These are phyloP conservation scores for Boletus edulis DNA, from an alignment of 768 basidiomycete genomes.

Conservation along the genomic window DNA sequence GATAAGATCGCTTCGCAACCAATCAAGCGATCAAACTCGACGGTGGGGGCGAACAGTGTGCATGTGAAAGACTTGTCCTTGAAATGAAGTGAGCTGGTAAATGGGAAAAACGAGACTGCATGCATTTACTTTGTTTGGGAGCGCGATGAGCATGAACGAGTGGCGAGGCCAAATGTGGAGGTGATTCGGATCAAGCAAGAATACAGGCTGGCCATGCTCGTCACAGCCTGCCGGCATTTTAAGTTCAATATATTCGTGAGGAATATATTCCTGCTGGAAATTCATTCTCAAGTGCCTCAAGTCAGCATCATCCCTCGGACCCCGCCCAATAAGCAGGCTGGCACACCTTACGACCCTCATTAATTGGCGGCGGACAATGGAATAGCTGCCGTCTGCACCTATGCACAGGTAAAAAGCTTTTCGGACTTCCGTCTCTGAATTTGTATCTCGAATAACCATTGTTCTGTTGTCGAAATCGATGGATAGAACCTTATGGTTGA, in stretches of 20 bases:
- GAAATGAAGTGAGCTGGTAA: conserved; percentile 19
- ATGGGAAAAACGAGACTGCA: conserved; percentile 26
- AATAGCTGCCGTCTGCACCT: conserved; percentile 94
- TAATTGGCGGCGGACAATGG: conserved; percentile 86
- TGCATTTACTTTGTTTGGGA: conserved; percentile 85
- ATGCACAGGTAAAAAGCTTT: conserved; percentile 76
- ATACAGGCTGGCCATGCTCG: conserved; percentile 59
- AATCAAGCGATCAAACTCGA: conserved; percentile 67
- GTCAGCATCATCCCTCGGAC: conserved; percentile 14
- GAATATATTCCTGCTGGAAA: conserved; percentile 93
- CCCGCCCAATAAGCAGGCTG: conserved; percentile 8
- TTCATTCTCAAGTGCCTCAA: conserved; percentile 66
- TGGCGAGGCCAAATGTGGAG: conserved; percentile 99
- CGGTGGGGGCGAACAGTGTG: conserved; percentile 88
- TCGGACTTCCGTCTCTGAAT: conserved; percentile 40
- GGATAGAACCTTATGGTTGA: conserved; percentile 76
- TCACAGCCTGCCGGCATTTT: conserved; percentile 84
- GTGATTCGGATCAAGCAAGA: conserved; percentile 89
- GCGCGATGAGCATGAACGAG: conserved; percentile 98
- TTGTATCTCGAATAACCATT: conserved; percentile 50
- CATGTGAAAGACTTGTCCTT: conserved; percentile 98
- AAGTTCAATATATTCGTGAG: conserved; percentile 94
- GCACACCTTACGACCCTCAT: conserved; percentile 90
- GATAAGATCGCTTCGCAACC: conserved; percentile 53
- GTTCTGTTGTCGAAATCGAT: conserved; percentile 71